phyloP scores from a whole-genome alignment of 1,139 yeast genomes.

The Blastobotrys niveus region DNA sequence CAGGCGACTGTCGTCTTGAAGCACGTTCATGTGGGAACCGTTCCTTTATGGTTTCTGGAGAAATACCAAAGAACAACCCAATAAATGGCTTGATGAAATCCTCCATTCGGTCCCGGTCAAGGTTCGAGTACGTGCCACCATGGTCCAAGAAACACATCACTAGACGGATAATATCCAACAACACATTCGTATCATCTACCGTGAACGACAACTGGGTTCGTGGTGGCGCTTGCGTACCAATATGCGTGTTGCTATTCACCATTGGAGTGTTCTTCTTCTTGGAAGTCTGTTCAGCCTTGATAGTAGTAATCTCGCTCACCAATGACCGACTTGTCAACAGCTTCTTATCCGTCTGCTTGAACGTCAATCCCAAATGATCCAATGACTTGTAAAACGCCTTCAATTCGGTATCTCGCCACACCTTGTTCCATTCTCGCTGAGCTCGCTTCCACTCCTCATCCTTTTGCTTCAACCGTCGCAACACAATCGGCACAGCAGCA shows the following conservation, averaged over 20 bases:
- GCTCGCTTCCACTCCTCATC: constrained; percentile 99
- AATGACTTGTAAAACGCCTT: constrained; percentile 88
- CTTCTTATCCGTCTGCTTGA: constrained; percentile 94
- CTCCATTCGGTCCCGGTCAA: constrained; percentile 73
- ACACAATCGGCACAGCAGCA: constrained; percentile 87
- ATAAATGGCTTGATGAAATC: constrained; percentile 68
- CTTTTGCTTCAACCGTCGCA: constrained; percentile 88
- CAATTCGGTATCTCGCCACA: constrained; percentile 98
- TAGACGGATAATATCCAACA: constrained; percentile 68
- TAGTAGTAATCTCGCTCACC: constrained; percentile 85
- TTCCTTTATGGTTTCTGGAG: constrained; percentile 23
- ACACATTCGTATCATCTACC: constrained; percentile 60
- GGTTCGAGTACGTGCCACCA: constrained; percentile 64
- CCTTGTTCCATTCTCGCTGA: constrained; percentile 98
- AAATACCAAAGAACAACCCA: constrained; percentile 59
- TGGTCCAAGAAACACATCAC: constrained; percentile 65
- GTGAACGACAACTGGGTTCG: constrained; percentile 62
- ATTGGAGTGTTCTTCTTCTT: constrained; percentile 89
- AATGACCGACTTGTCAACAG: constrained; percentile 82
- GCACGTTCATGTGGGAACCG: constrained; percentile 19
- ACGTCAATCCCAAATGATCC: constrained; percentile 92
- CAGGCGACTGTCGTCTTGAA: constrained; percentile 19
- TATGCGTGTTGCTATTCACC: constrained; percentile 30
- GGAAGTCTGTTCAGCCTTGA: constrained; percentile 79
- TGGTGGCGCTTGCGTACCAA: constrained; percentile 2